Evolutionary conservation across 139 green algal species (phyloP).

Genomic region (Auxenochlorella pyrenoidosa): DNA sequence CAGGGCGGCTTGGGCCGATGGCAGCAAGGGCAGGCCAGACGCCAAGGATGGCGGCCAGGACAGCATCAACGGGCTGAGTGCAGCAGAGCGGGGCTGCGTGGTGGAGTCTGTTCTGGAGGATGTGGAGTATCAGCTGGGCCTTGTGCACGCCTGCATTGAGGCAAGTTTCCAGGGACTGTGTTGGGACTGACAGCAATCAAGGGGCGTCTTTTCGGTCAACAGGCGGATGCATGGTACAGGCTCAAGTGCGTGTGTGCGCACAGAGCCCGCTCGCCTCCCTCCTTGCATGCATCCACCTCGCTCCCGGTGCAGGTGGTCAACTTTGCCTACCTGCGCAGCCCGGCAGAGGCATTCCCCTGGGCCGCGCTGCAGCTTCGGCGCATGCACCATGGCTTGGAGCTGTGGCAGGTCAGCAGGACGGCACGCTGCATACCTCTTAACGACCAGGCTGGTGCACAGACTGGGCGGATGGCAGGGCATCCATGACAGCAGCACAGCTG

Average conservation of each 20-base stretch:
- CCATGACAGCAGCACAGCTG: not conserved
- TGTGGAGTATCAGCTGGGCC: conserved; percentile 17
- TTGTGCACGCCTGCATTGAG: conserved; percentile 34
- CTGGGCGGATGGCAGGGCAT: too few species aligned
- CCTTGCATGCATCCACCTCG: not conserved
- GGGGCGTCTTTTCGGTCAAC: too few species aligned
- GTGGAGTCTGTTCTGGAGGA: conserved; percentile 16
- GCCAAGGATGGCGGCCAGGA: not conserved
- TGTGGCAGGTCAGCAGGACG: conserved; percentile 24
- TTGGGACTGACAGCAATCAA: too few species aligned
- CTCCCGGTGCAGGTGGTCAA: conserved; percentile 19
- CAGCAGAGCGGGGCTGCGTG: not conserved
- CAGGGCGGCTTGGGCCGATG: not conserved
- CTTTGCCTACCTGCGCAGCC: conserved; percentile 4
- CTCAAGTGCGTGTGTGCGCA: not conserved
- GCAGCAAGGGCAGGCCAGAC: not conserved
- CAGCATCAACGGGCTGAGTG: not conserved
- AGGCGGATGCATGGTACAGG: too few species aligned
- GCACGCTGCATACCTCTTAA: too few species aligned
- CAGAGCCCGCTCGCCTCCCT: too few species aligned
- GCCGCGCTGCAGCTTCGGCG: conserved; percentile 9
- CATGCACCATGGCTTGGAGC: conserved; percentile 19
- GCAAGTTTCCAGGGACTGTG: not conserved
- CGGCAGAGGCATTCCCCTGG: conserved; percentile 5
- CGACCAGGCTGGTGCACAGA: too few species aligned